These are phyloP conservation scores for Pyracantha coccinea DNA, from an alignment of 331 rosid genomes.

Conservation along the genomic window DNA sequence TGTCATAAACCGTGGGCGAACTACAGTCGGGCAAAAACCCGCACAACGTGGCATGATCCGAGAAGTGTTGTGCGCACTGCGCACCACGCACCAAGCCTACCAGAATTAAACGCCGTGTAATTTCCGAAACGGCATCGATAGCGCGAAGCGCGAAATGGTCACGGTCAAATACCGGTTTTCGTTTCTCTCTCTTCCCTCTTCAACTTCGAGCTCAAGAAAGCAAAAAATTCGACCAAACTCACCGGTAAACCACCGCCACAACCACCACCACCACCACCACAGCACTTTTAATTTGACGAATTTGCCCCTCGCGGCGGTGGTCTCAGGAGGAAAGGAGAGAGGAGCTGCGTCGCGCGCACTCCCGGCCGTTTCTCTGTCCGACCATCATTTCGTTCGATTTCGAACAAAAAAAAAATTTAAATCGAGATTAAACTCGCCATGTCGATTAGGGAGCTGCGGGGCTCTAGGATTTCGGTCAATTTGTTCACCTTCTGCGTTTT, in stretches of 20 bases:
- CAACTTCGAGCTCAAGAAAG: background rate
- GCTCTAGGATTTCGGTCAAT: conserved; percentile 19
- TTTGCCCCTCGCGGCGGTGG: background rate
- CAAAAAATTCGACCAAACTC: background rate
- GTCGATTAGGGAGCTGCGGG: conserved; percentile 28
- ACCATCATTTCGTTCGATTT: background rate
- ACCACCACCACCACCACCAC: background rate
- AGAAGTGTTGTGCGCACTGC: background rate
- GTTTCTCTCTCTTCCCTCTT: background rate
- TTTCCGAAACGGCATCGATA: background rate
- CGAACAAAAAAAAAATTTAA: too few relatives aligned
- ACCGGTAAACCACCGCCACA: background rate
- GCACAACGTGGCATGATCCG: background rate
- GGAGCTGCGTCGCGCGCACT: conserved; percentile 1
- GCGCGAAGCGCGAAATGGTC: conserved; percentile 5
- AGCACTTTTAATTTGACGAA: background rate
- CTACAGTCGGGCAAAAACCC: background rate
- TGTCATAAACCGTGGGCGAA: background rate
- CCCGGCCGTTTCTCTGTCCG: conserved; percentile 1
- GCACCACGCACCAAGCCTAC: background rate
- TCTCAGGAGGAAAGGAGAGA: background rate
- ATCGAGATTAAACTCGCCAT: conserved; percentile 12
- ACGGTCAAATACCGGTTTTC: background rate
- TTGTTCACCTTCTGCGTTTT: conserved; percentile 28
- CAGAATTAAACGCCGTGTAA: background rate